These are phyloP conservation scores for Diplocarpon mali DNA, from an alignment of 2,329 filamentous ascomycete species.

Conservation along the genomic window DNA sequence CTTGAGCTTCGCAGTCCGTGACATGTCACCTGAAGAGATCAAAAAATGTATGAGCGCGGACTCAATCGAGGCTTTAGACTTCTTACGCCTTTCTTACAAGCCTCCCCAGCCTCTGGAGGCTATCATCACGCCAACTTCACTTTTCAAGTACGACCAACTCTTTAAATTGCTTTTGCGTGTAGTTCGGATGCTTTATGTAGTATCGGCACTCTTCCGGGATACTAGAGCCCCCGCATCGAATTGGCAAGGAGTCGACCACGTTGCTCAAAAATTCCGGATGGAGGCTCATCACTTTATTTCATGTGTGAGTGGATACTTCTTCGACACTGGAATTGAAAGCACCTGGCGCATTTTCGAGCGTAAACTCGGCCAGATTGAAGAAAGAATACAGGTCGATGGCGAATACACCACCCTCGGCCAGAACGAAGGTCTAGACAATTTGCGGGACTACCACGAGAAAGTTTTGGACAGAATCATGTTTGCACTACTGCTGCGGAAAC, in stretches of 20 bases:
- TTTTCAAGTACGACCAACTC: slow-evolving; percentile 74
- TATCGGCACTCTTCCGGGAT: slow-evolving; percentile 52
- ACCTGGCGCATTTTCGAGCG: slow-evolving; percentile 63
- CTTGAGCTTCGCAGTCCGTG: slow-evolving; percentile 74
- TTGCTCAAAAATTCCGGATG: slow-evolving; percentile 47
- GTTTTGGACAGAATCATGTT: slow-evolving; percentile 67
- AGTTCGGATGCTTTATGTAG: slow-evolving; percentile 67
- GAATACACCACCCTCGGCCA: slow-evolving; percentile 29
- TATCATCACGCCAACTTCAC: slow-evolving; percentile 58
- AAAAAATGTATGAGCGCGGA: slow-evolving; percentile 73
- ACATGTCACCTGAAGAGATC: slow-evolving; percentile 68
- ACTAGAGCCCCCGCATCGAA: slow-evolving; percentile 31
- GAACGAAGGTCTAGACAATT: slow-evolving; percentile 50
- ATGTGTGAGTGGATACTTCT: slow-evolving; percentile 63
- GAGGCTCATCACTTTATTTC: slow-evolving; percentile 74
- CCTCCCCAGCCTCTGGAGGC: slow-evolving; percentile 59
- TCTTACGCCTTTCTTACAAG: slow-evolving; percentile 77
- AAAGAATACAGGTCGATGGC: slow-evolving; percentile 38
- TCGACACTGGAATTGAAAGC: slow-evolving; percentile 62
- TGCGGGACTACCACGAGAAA: slow-evolving; percentile 60
- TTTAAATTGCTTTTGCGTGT: slow-evolving; percentile 73
- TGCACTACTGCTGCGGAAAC: slow-evolving; percentile 59
- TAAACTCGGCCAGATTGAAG: slow-evolving; percentile 54
- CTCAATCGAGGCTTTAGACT: slow-evolving; percentile 83
- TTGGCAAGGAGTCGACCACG: slow-evolving; percentile 16